Evolutionary conservation across 108 stramenopile genomes (phyloP).

Genomic region (Stephanodiscus minutulus): DNA sequence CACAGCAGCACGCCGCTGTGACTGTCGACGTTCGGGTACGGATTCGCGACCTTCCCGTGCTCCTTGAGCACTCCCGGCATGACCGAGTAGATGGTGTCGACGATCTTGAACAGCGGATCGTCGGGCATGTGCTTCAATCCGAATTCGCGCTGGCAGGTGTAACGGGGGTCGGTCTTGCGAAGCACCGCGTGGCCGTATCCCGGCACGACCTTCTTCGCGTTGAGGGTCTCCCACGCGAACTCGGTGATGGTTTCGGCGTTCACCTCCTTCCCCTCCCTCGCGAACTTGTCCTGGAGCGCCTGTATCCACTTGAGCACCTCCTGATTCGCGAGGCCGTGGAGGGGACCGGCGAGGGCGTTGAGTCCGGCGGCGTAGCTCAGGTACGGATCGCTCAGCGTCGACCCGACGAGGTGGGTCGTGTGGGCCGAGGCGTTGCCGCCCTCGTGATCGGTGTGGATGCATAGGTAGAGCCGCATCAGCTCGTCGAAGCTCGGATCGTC

Average conservation of each 20-base stretch:
- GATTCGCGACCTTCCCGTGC: constrained; percentile 99
- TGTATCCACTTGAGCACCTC: constrained; percentile 98
- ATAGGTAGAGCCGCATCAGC: constrained; percentile 98
- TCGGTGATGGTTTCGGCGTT: constrained; percentile 97
- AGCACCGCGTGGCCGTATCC: constrained; percentile 99
- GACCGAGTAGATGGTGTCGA: constrained; percentile 97
- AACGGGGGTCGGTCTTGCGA: constrained; percentile 98
- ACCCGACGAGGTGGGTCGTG: constrained; percentile 98
- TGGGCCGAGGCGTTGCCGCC: constrained; percentile 99
- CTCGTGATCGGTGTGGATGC: constrained; percentile 99
- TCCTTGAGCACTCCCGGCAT: constrained; percentile 98
- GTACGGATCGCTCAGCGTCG: constrained; percentile 96
- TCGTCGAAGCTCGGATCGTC: constrained; percentile 94
- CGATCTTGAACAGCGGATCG: constrained; percentile 97
- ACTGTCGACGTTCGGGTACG: constrained; percentile 98
- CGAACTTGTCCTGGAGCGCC: constrained; percentile 91
- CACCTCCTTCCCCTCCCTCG: constrained; percentile 93
- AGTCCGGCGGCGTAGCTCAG: constrained; percentile 94
- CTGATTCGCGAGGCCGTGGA: constrained; percentile 99
- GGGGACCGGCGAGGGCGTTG: constrained; percentile 97
- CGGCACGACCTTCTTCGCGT: constrained; percentile 98
- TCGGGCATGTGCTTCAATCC: constrained; percentile 99
- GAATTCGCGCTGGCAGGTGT: constrained; percentile 99
- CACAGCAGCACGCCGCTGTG: constrained; percentile 98
- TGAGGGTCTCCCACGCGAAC: constrained; percentile 99